Base-by-base conservation (phyloP, 1,284 basidiomycete genomes). In the Apiotrichum gracile region DNA sequence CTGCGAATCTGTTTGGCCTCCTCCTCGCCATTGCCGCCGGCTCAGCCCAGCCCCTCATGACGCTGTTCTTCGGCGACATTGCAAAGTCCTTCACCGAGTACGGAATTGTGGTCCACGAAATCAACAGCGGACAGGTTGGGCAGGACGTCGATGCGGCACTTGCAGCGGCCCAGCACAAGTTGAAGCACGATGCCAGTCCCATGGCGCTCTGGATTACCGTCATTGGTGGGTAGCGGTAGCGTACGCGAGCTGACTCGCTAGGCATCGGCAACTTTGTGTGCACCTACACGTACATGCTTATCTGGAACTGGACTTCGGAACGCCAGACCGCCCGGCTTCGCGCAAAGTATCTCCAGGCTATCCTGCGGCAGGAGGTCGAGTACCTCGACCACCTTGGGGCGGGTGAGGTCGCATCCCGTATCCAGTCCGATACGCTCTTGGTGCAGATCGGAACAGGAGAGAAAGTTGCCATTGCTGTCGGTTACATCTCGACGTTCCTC, bases 381-480 rank as follows among this genome's bases (percentile, higher is more conserved):
- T 97, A 83, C 77, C 97, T 97, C 67, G 94, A 97, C 70, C 83
- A 85, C n/a, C 83, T 97, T 52, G 93, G 94, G 25, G 87, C 93
- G 5, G 94, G 94, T 55, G 94, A 97, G 74, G 85, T 98, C 33
- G 88, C 94, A 1, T 96, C 92, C 2, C 85, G 92, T 51, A 97
- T 97, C 61, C 89, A 94, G 70, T 91, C 87, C 1, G 72, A 75
- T 54, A 70, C 68, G 41, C 64, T 91, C 75, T 75, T 91, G 41
- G 83, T 92, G 0, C 91, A 96, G 65, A 85, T 87, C 68, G 91
- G 89, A 26, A 87, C 88, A 6, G 88, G 87, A 0, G 91, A 96
- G 73, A 94, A 94, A 72, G 85, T 93, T 4, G 83, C 74, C 42
- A 61, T 74, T 47, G 64, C 68, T 9, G 62, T 70, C 81, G 4